Conservation (phyloP, 768 basidiomycete species). For the Amanita brunnescens region DNA sequence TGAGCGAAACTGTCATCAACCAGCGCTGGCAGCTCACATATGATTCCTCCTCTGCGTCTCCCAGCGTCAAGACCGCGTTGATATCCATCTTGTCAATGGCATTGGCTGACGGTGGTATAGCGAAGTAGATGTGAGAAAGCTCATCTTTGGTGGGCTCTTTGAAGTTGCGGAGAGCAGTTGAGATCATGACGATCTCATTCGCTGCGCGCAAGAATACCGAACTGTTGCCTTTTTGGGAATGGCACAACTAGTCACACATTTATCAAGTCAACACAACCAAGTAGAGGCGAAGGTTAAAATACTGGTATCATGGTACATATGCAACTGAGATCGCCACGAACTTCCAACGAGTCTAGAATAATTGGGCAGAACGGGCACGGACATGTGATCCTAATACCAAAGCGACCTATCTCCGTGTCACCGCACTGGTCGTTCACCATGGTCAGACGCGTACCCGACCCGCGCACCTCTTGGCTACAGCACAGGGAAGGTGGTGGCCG, state of each 20-base stretch:
- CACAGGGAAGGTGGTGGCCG: too few species aligned
- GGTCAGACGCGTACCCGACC: too few species aligned
- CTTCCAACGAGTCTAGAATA: too few species aligned
- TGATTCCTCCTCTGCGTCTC: constrained; percentile 80
- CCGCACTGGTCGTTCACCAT: too few species aligned
- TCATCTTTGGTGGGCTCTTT: constrained; percentile 91
- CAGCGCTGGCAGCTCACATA: constrained; percentile 56
- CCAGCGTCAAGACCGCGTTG: constrained; percentile 79
- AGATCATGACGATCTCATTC: constrained; percentile 66
- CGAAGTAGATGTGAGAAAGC: constrained; percentile 78
- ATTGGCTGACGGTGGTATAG: constrained; percentile 45
- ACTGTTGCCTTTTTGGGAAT: neutral
- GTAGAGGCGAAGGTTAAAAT: too few species aligned
- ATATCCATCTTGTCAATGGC: constrained; percentile 74
- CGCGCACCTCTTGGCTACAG: too few species aligned
- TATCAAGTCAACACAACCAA: too few species aligned
- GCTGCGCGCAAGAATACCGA: neutral
- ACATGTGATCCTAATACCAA: too few species aligned
- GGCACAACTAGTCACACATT: neutral
- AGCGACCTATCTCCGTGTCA: too few species aligned
- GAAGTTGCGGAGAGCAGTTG: constrained; percentile 82
- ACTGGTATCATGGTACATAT: too few species aligned
- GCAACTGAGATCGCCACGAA: too few species aligned
- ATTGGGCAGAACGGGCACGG: too few species aligned
- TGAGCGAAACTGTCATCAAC: neutral